Evolutionary conservation across 768 basidiomycete genomes (phyloP).

Genomic region (Psilocybe cyanescens): DNA sequence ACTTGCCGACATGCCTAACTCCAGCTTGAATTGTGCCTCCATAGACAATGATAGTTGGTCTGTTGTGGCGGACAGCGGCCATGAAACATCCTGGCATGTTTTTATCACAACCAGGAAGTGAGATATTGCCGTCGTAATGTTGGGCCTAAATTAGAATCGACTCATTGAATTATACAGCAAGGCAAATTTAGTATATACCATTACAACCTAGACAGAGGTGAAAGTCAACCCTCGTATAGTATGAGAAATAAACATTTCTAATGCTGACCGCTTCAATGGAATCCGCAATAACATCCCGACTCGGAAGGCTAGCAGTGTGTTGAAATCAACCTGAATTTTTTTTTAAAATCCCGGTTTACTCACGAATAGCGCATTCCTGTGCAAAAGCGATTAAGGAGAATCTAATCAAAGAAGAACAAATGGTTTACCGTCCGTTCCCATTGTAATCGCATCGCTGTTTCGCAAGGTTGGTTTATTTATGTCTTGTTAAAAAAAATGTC

Average conservation of each 20-base stretch:
- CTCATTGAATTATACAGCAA: background rate
- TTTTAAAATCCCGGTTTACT: conserved; percentile 23
- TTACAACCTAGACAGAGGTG: conserved; percentile 47
- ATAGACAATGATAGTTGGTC: conserved; percentile 87
- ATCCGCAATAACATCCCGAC: conserved; percentile 88
- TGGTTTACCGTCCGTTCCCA: conserved; percentile 82
- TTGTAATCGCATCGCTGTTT: conserved; percentile 81
- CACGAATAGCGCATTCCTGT: conserved; percentile 89
- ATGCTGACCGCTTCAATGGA: conserved; percentile 75
- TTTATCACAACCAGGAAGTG: conserved; percentile 89
- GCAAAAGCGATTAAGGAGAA: background rate
- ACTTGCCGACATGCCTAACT: conserved; percentile 63
- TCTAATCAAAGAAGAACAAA: background rate
- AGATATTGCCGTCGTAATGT: conserved; percentile 87
- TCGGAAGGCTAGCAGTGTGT: conserved; percentile 62
- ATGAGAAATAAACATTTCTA: background rate
- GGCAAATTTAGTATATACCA: conserved; percentile 38
- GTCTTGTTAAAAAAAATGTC: background rate
- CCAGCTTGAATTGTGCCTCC: conserved; percentile 86
- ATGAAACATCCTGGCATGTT: conserved; percentile 93
- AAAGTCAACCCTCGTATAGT: conserved; percentile 4
- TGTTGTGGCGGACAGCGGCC: conserved; percentile 84
- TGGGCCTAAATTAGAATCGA: conserved; percentile 57
- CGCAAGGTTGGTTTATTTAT: background rate
- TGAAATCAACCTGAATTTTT: background rate